phyloP scores from a whole-genome alignment of 1,139 yeast species.

The Arxiozyma telluris region DNA sequence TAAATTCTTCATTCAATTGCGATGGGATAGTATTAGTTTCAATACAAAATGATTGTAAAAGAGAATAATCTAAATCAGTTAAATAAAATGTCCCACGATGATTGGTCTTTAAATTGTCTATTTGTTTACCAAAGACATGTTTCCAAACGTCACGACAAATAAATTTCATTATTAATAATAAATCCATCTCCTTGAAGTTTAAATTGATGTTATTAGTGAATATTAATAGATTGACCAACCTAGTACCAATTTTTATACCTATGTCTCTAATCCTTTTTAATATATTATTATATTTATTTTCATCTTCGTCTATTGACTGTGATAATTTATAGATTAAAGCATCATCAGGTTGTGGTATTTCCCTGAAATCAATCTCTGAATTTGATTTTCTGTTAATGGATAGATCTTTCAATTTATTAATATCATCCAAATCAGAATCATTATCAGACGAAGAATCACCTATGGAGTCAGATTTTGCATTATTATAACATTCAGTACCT shows the following conservation, averaged over 20 bases:
- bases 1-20: constrained; percentile 11
- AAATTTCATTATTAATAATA: constrained; percentile 79
- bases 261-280: constrained; percentile 53
- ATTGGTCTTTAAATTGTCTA: constrained; percentile 85
- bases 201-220: constrained; percentile 44
- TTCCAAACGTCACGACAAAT: constrained; percentile 91
- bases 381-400: neutral
- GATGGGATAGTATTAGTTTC: constrained; percentile 1
- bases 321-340: constrained; percentile 16
- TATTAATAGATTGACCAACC: constrained; percentile 63
- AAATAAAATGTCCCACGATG: constrained; percentile 50
- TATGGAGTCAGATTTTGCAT: too few relatives aligned
- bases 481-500: too few relatives aligned
- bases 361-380: neutral
- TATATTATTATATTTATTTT: constrained; percentile 42
- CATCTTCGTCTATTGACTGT: constrained; percentile 12
- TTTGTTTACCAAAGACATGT: constrained; percentile 68
- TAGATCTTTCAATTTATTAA: constrained; percentile 6
- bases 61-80: constrained; percentile 25
- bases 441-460: neutral
- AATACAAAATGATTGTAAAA: constrained; percentile 20
- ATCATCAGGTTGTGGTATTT: constrained; percentile 16
- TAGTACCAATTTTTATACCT: constrained; percentile 69
- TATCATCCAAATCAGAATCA: neutral
- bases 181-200: constrained; percentile 43